Evolutionary conservation across 768 basidiomycete species (phyloP).

Genomic region (Plicaturopsis crispa): DNA sequence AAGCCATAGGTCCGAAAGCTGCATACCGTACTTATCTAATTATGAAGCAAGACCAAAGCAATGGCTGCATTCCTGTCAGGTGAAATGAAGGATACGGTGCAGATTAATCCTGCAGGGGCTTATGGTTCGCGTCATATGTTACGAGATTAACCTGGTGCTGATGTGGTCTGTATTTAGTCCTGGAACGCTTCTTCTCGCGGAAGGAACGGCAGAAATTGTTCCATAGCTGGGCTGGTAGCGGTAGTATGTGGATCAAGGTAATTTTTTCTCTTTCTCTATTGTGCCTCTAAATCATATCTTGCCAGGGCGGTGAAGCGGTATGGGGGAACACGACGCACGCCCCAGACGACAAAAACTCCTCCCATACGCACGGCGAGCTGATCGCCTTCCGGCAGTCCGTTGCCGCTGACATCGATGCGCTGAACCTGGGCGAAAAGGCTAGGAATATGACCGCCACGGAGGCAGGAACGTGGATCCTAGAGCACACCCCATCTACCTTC

Average conservation of each 20-base stretch:
- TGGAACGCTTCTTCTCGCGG: slow-evolving; percentile 86
- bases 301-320: slow-evolving; percentile 69
- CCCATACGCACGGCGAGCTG: slow-evolving; percentile 72
- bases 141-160: background rate
- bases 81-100: slow-evolving; percentile 92
- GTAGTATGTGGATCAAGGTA: slow-evolving; percentile 91
- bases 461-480: slow-evolving; percentile 71
- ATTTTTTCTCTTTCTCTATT: background rate
- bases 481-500: slow-evolving; percentile 77
- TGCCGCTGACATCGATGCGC: slow-evolving; percentile 12
- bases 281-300: background rate
- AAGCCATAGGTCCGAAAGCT: too few relatives aligned
- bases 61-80: slow-evolving; percentile 94
- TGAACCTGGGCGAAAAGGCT: slow-evolving; percentile 12
- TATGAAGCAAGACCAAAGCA: slow-evolving; percentile 84
- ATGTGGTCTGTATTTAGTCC: slow-evolving; percentile 32
- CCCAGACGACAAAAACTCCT: slow-evolving; percentile 64
- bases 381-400: slow-evolving; percentile 60
- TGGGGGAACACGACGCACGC: slow-evolving; percentile 77
- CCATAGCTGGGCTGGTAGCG: slow-evolving; percentile 91
- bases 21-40: too few relatives aligned
- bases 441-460: slow-evolving; percentile 75
- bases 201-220: slow-evolving; percentile 86
- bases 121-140: slow-evolving; percentile 40
- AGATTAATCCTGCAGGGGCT: slow-evolving; percentile 74